Evolutionary conservation across 805 yeast genomes (phyloP).

Genomic region (Barnettozyma siamensis): DNA sequence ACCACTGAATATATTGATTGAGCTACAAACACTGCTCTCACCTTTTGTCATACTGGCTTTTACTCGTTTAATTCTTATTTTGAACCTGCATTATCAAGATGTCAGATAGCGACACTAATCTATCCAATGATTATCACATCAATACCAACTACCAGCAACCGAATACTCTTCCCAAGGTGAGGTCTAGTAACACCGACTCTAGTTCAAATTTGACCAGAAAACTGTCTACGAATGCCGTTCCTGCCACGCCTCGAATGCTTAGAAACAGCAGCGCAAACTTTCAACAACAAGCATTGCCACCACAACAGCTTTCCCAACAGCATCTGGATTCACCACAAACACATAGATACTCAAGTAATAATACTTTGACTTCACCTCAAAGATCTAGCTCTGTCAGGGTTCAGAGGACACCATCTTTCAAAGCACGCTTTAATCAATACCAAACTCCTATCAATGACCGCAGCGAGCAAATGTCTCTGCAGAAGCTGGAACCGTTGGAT

Average conservation of each 20-base stretch:
- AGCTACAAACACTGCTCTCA: too few relatives aligned
- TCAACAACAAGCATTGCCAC: constrained; percentile 12
- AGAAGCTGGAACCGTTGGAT: constrained; percentile 9
- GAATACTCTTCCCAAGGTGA: constrained; percentile 21
- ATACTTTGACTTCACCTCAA: constrained; percentile 3
- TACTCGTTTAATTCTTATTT: too few relatives aligned
- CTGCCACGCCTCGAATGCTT: constrained; percentile 69
- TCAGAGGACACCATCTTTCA: constrained; percentile 6
- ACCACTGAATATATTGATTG: too few relatives aligned
- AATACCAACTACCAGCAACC: constrained; percentile 19
- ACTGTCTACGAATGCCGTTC: constrained; percentile 29
- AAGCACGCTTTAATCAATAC: constrained; percentile 5
- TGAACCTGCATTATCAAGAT: background rate
- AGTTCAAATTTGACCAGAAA: constrained; percentile 7
- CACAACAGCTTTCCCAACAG: background rate
- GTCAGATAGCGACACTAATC: constrained; percentile 13
- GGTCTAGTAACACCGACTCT: constrained; percentile 13
- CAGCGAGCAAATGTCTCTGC: constrained; percentile 5
- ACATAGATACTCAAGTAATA: background rate
- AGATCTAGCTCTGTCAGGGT: constrained; percentile 3
- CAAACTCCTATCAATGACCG: constrained; percentile 1
- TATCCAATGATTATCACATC: constrained; percentile 23
- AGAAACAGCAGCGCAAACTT: constrained; percentile 45
- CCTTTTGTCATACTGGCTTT: too few relatives aligned
- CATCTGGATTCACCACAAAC: background rate